Evolutionary conservation across 2,329 filamentous ascomycete genomes (phyloP), one percentile per base, ranked within the genome.

Genomic region (Hymenoscyphus infarciens): DNA sequence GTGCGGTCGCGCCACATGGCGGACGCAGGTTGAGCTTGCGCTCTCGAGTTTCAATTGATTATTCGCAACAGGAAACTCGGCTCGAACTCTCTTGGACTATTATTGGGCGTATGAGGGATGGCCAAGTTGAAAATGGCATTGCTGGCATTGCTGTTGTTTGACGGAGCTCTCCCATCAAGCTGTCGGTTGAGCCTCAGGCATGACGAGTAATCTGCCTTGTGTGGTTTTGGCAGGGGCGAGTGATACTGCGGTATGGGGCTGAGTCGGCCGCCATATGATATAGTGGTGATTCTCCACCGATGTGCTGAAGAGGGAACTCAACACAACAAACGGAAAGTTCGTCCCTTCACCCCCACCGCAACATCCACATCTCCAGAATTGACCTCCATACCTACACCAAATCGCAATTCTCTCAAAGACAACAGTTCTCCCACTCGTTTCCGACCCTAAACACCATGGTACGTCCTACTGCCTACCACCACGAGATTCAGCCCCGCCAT

Each of bases 1-100:
- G 95, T 99, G 79, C 95, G 90, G 84, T 99, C 95, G 82, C 95
- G 92, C 93, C 93, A 99, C 92, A 97, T 96, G 81, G 84, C 88
- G 87, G 83, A 57, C 52, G 33, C 42, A 59, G 49, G 49, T 62
- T 45, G 53, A 67, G 59, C 56, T 59, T 57, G 33, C 52, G 64
- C 58, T 62, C 61, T 59, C 59, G 49, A 54, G 42, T 63, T 54
- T 59, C 65, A 58, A 39, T 8, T 19, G 42, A 16, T 10, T 57
- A 60, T 49, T 61, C 15, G 45, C 52, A 49, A 49, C 27, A 27
- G 2, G 16, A n/a, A 35, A 29, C 42, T 16, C 7, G 13, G 8
- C 25, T 22, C 15, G 25, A 22, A 25, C 27, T 61, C n/a, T 54
- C 19, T 27, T 52, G 3, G 31, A 60, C 16, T 19, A 19, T 27